Base-by-base conservation (phyloP, 768 basidiomycete genomes). In the Tricholoma furcatifolium region DNA sequence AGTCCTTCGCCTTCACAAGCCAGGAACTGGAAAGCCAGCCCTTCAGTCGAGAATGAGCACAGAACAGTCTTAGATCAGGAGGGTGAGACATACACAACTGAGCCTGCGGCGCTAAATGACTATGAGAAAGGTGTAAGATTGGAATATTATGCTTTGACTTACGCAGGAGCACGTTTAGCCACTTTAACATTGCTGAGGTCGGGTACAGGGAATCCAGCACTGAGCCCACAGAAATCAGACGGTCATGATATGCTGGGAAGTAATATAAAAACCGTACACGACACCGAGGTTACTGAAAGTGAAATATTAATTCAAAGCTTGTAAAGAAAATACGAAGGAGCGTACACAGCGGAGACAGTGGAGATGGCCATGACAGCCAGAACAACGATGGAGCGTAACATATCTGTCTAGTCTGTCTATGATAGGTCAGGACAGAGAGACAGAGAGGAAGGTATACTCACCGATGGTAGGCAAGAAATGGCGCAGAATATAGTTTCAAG, bases 181-280 rank as follows among this genome's bases (percentile, higher is more conserved):
- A 50, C 48, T 20, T 56, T 51, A 7, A 56, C 36, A 21, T 46
- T 56, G 51, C 47, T 50, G 21, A 49, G 38, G 17, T 59, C 44
- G 6, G 57, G 57, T 10, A 32, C 42, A 27, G 54, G 54, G 17
- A 54, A 51, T 24, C 54, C 57, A 11, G 57, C 54, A 20, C 57
- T 59, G 40, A n/a, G 31, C 15, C 5, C 23, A 31, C 42, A 8
- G 24, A 14, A 12, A 3, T 51, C 14, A 31, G 24, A 45, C 12
- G 3, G 23, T 17, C 12, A 30, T 18, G 7, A n/a, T n/a, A n/a
- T 14, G 12, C 3, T 18, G 32, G 10, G n/a, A 32, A n/a, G n/a
- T n/a, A n/a, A n/a, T n/a, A 54, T 15, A 2, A 4, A 2, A 36
- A 12, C 21, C 53, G 12, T 47, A 54, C 53, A 54, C 15, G 32